Conservation (phyloP, 768 basidiomycete genomes). For the Pulveroboletus sp. region DNA sequence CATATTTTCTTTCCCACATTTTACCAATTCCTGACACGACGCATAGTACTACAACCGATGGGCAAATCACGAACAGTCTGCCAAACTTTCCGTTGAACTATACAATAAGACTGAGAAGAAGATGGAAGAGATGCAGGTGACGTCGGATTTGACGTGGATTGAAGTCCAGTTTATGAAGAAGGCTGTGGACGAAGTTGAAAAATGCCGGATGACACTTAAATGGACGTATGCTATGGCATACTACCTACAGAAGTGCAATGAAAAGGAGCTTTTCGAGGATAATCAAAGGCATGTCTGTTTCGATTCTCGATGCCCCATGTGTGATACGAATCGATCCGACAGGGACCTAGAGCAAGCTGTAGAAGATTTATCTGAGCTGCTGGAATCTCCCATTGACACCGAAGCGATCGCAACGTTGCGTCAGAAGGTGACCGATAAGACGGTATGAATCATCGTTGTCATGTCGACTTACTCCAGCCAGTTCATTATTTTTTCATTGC, state of each 20-base stretch:
- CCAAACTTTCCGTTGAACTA: slow-evolving; percentile 89
- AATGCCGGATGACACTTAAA: slow-evolving; percentile 93
- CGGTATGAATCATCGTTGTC: slow-evolving; percentile 46
- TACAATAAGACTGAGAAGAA: slow-evolving; percentile 98
- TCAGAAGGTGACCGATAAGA: slow-evolving; percentile 95
- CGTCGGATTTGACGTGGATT: slow-evolving; percentile 92
- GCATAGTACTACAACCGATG: slow-evolving; percentile 97
- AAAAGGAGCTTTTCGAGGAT: slow-evolving; percentile 95
- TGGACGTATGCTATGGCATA: slow-evolving; percentile 99
- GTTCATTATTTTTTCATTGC: neutral
- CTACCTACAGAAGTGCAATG: slow-evolving; percentile 85
- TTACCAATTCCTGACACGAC: neutral
- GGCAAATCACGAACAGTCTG: slow-evolving; percentile 99
- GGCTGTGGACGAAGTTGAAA: slow-evolving; percentile 88
- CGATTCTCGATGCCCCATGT: neutral
- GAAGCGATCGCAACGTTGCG: slow-evolving; percentile 78
- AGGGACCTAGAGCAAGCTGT: slow-evolving; percentile 95
- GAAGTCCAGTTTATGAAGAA: slow-evolving; percentile 99
- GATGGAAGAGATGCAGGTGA: slow-evolving; percentile 99
- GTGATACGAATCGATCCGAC: neutral
- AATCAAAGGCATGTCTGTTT: slow-evolving; percentile 72
- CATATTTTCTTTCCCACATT: slow-evolving; percentile 9
- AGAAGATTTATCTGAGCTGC: slow-evolving; percentile 88
- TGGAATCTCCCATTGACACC: slow-evolving; percentile 89
- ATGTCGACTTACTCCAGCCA: neutral